phyloP scores from a whole-genome alignment of 2,329 filamentous ascomycete genomes.

The Zasmidium angulare region DNA sequence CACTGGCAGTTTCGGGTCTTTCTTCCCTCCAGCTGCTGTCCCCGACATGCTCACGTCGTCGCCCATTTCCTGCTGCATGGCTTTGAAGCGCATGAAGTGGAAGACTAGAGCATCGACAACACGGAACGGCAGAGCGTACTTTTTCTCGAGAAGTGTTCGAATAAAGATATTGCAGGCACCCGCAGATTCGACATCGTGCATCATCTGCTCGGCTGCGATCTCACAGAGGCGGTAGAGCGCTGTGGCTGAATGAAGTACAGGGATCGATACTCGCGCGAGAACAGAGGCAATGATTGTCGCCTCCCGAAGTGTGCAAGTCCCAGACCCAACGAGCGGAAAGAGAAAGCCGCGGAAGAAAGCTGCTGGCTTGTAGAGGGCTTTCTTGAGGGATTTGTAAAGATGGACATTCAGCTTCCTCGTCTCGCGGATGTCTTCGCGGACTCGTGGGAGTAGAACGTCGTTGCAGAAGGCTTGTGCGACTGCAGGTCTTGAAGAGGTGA shows the following conservation, averaged over 20 bases:
- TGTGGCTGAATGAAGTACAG: conserved; percentile 87
- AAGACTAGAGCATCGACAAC: conserved; percentile 94
- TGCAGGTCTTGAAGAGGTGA: conserved; percentile 78
- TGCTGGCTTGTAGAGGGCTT: conserved; percentile 86
- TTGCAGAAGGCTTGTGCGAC: conserved; percentile 84
- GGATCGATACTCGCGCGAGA: conserved; percentile 79
- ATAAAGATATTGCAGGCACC: conserved; percentile 96
- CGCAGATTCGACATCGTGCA: conserved; percentile 77
- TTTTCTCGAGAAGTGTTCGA: conserved; percentile 89
- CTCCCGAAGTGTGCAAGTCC: conserved; percentile 88
- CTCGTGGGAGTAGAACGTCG: conserved; percentile 80
- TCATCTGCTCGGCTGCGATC: conserved; percentile 87
- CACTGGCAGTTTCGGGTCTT: conserved; percentile 65
- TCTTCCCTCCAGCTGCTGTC: conserved; percentile 33
- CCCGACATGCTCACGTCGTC: conserved; percentile 58
- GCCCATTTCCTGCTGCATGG: conserved; percentile 60
- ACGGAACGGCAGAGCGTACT: conserved; percentile 92
- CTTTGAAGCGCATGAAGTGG: conserved; percentile 89
- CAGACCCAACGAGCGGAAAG: conserved; percentile 81
- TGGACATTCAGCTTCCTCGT: conserved; percentile 95
- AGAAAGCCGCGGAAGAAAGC: conserved; percentile 97
- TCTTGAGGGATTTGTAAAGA: conserved; percentile 90
- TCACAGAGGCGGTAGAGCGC: conserved; percentile 91
- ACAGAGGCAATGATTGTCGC: conserved; percentile 89
- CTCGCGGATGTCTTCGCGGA: conserved; percentile 92